phyloP scores from a whole-genome alignment of 2,329 filamentous ascomycete genomes.

The Aspergillus ustus region DNA sequence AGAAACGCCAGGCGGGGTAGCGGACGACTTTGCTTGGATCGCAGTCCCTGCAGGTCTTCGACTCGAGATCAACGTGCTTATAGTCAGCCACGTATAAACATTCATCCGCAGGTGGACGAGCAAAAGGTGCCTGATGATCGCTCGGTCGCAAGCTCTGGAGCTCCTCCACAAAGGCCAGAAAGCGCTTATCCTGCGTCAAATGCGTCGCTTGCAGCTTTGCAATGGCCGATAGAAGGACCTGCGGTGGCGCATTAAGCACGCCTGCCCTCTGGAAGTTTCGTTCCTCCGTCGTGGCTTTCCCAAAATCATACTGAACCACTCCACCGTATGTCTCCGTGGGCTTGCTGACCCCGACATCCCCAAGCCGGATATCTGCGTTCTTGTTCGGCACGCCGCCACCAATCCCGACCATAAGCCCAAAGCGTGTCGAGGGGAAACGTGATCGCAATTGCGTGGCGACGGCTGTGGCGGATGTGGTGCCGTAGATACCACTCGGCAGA shows the following conservation, averaged over 20 bases:
- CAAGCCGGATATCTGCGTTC: conserved; percentile 18
- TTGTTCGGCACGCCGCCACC: conserved; percentile 16
- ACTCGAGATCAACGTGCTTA: not conserved
- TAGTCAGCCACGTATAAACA: too few species aligned
- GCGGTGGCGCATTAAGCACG: conserved; percentile 16
- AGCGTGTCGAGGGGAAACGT: conserved; percentile 1
- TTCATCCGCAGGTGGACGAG: too few species aligned
- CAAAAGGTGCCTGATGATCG: too few species aligned
- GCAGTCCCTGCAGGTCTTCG: not conserved
- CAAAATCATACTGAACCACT: conserved; percentile 28
- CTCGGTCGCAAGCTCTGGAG: too few species aligned
- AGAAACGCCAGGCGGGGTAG: too few species aligned
- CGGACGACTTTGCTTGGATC: too few species aligned
- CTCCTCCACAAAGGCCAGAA: too few species aligned
- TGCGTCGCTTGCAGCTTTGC: too few species aligned
- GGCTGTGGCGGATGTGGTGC: conserved; percentile 7
- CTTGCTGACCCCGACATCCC: conserved; percentile 9
- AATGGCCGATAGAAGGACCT: conserved; percentile 11
- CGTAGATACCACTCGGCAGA: conserved; percentile 13
- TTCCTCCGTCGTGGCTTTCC: conserved; percentile 21
- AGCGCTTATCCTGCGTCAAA: too few species aligned
- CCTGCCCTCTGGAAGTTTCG: conserved; percentile 16
- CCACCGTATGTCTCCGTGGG: conserved; percentile 11
- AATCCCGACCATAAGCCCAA: conserved; percentile 19
- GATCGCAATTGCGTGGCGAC: conserved; percentile 1